A percentile compares a stretch with the other conserved stretches of the same genome.
Conservation (phyloP, 306 rosid species). For the Hippophae tibetana region DNA sequence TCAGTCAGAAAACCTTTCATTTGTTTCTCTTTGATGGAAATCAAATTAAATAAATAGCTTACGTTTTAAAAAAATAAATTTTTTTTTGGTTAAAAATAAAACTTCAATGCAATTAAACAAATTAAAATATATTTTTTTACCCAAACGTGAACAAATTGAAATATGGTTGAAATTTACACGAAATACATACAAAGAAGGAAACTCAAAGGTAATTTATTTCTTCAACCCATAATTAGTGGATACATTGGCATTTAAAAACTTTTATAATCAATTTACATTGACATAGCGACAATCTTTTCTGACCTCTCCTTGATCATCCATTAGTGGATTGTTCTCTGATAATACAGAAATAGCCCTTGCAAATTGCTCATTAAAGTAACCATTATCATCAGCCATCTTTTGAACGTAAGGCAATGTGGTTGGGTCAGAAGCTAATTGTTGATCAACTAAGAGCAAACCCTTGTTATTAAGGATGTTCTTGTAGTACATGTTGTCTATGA, state of each 20-base stretch:
- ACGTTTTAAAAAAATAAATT: too few species aligned
- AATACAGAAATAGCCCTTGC: conserved; percentile 43
- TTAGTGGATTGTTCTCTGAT: conserved; percentile 63
- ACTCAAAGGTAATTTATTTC: background rate
- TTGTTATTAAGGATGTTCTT: conserved; percentile 52
- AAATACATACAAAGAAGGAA: background rate
- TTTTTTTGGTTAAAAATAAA: too few species aligned
- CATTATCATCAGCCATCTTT: conserved; percentile 61
- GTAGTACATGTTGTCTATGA: conserved; percentile 66
- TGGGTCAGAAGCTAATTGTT: conserved; percentile 50
- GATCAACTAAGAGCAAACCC: conserved; percentile 59
- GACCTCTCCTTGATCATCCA: conserved; percentile 48
- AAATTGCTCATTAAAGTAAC: conserved; percentile 59
- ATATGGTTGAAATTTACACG: too few species aligned
- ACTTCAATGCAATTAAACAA: too few species aligned
- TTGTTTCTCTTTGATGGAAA: too few species aligned
- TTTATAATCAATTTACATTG: conserved; percentile 22
- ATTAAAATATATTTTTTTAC: too few species aligned
- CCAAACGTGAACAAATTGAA: too few species aligned
- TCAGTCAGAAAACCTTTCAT: too few species aligned
- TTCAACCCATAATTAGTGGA: too few species aligned
- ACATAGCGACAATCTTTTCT: conserved; percentile 68
- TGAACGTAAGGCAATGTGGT: conserved; percentile 50
- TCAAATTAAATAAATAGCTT: too few species aligned
- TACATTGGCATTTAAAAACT: background rate